phyloP scores from a whole-genome alignment of 2,329 filamentous ascomycete genomes.

The Samsoniella hepiali region DNA sequence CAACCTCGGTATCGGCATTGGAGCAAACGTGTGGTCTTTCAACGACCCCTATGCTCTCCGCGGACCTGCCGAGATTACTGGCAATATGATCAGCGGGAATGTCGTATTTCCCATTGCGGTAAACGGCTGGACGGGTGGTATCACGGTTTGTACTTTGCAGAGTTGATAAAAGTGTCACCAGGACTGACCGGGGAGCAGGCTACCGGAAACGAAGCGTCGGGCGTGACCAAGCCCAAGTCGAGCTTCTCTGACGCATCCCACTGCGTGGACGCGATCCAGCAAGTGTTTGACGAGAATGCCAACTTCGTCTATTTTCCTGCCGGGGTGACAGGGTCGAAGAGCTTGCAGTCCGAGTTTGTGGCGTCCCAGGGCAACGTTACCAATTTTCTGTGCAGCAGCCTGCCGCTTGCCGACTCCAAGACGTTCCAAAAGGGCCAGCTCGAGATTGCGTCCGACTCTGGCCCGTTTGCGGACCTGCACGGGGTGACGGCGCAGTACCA shows the following conservation, averaged over 20 bases:
- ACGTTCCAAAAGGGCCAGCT: slow-evolving; percentile 22
- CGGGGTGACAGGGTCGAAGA: slow-evolving; percentile 22
- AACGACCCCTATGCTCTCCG: slow-evolving; percentile 21
- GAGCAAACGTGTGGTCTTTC: slow-evolving; percentile 26
- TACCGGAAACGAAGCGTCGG: slow-evolving; percentile 25
- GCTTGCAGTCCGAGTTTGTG: slow-evolving; percentile 25
- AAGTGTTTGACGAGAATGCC: slow-evolving; percentile 23
- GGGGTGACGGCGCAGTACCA: slow-evolving; percentile 26
- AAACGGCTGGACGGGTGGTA: slow-evolving; percentile 26
- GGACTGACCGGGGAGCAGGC: slow-evolving; percentile 10
- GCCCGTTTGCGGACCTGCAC: slow-evolving; percentile 22
- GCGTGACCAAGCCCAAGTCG: slow-evolving; percentile 22
- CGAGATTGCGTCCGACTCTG: slow-evolving; percentile 22
- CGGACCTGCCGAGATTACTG: slow-evolving; percentile 23
- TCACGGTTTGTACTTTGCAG: slow-evolving; percentile 11
- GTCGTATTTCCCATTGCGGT: slow-evolving; percentile 27
- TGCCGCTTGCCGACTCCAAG: slow-evolving; percentile 22
- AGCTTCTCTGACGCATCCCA: slow-evolving; percentile 24
- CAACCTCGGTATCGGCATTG: slow-evolving; percentile 27
- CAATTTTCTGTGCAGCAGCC: slow-evolving; percentile 26
- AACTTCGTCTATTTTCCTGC: slow-evolving; percentile 25
- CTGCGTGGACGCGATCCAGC: slow-evolving; percentile 22
- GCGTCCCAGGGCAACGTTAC: slow-evolving; percentile 24
- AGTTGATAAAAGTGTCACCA: background rate
- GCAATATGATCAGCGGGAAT: slow-evolving; percentile 24